Evolutionary conservation across 139 green algal genomes (phyloP), one percentile per base, ranked within the genome.

Genomic region (Picochlorum sp.): DNA sequence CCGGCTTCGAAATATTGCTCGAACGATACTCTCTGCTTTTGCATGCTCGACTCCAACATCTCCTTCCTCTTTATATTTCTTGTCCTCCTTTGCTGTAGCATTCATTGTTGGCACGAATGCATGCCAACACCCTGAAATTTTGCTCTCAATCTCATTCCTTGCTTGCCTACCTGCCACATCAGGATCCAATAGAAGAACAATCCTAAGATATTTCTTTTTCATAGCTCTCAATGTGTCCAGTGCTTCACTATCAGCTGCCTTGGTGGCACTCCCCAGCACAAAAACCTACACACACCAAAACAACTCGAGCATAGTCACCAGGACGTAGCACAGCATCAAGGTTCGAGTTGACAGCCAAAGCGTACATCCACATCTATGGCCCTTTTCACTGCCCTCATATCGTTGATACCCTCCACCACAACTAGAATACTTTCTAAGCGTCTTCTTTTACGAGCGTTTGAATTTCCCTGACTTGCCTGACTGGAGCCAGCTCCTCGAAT

Each of bases 1-100:
- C 14, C 29, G 32, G 8, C 55, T 61, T 3, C 64, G 39, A 13
- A 8, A 20, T 26, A 79, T 43, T n/a, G 61, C 67, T 7, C 13
- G 7, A 4, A 50, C 33, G 9, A 81, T 61, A 33, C 37, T 52
- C 2, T 25, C 57, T 4, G 69, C 36, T 1, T 29, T 10, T 3
- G 73, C 73, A 32, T 81, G 73, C 69, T 81, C 73, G 22, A 81
- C 64, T 2, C 73, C 73, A 26, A 81, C 50, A 35, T 81, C 73
- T 28, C 73, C 73, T 0, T 22, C 56, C 10, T 69, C 56, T 28
- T 81, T 68, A 36, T 26, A 73, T 49, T 35, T 32, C 22, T 26
- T 66, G 5, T 29, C 45, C 13, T 26, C 37, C 1, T 18, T 35
- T 2, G 58, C 41, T 2, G 37, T 59, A 10, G 64, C 73, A 56